Evolutionary conservation across 2,329 filamentous ascomycete species (phyloP), one percentile per base, ranked within the genome.

Genomic region (Clonostachys rhizophaga): DNA sequence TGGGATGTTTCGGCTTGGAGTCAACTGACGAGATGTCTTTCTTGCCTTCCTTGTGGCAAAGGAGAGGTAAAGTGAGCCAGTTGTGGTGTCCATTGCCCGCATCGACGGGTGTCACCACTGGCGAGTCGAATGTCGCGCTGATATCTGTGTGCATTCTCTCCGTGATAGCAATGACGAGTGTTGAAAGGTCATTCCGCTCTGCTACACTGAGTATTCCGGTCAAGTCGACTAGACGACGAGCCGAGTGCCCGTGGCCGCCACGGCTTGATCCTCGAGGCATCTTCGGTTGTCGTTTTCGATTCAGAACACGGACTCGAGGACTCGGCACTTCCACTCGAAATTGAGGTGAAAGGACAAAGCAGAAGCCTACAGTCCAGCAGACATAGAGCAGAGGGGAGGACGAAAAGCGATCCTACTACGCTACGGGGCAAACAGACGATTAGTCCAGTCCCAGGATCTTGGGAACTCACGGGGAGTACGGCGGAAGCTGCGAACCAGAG

Each of bases 121-220:
- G 65, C 6, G 66, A 69, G 52, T 81, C 76, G 52, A 84, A 83
- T 49, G 71, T 69, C 45, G 71, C 68, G 51, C 60, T 67, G 49
- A 83, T 67, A 39, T 79, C 71, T 45, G 69, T 71, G 47, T 75
- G 70, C 68, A 84, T 79, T 36, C 68, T 68, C 43, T 83, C 79
- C 35, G 74, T 76, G 51, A 82, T 76, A 42, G 70, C 69, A 24
- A 60, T 67, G 48, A 80, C 62, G 12, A 85, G 68, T 5, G 68
- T 65, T n/a, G 68, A 63, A 39, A 85, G 61, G 48, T 83, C 78
- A 34, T 67, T 66, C 54, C 70, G 74, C 55, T 83, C 77, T 3
- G 69, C 64, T 5, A 61, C 42, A 17, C 63, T 75, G 36, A 83
- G 59, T 45, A 78, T 58, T 24, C 68, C 67, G 45, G 72, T 79